These are phyloP conservation scores for Cercophora newfieldiana DNA, from an alignment of 495 filamentous ascomycete species.

Conservation along the genomic window DNA sequence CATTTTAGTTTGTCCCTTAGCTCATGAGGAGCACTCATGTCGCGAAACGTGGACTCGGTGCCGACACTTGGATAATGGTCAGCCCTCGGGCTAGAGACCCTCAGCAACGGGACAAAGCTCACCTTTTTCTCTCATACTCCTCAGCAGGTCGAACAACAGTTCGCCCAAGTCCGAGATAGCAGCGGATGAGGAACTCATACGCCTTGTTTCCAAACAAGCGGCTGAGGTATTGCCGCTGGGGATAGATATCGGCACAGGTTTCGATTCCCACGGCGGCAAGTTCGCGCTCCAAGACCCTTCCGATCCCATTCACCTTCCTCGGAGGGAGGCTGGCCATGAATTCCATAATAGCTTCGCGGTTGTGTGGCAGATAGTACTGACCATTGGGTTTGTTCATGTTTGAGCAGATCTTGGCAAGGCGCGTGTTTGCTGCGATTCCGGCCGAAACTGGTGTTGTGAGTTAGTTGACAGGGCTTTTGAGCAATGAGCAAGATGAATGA, in stretches of 20 bases:
- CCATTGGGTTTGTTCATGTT: constrained; percentile 97
- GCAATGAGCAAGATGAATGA: not conserved
- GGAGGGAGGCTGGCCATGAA: constrained; percentile 84
- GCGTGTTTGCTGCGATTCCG: constrained; percentile 90
- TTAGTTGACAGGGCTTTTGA: too few relatives aligned
- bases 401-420: constrained; percentile 89
- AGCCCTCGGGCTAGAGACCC: not conserved
- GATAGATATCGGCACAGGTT: constrained; percentile 86
- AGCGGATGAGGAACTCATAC: constrained; percentile 79
- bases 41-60: constrained; percentile 89
- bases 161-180: constrained; percentile 84
- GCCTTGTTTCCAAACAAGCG: constrained; percentile 90
- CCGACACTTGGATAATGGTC: constrained; percentile 77
- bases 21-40: constrained; percentile 66
- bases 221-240: constrained; percentile 65
- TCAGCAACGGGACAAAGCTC: not conserved
- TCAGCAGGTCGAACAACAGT: constrained; percentile 85
- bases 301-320: constrained; percentile 90
- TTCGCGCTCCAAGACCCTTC: constrained; percentile 91
- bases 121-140: constrained; percentile 62
- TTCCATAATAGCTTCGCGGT: constrained; percentile 69
- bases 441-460: constrained; percentile 64
- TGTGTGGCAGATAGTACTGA: constrained; percentile 73
- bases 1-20: constrained; percentile 74
- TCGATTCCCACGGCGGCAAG: constrained; percentile 83